A percentile compares a stretch with the other conserved stretches of the same genome.
Evolutionary conservation across 495 filamentous ascomycete species (phyloP).

Genomic region (Wilcoxina mikolae): DNA sequence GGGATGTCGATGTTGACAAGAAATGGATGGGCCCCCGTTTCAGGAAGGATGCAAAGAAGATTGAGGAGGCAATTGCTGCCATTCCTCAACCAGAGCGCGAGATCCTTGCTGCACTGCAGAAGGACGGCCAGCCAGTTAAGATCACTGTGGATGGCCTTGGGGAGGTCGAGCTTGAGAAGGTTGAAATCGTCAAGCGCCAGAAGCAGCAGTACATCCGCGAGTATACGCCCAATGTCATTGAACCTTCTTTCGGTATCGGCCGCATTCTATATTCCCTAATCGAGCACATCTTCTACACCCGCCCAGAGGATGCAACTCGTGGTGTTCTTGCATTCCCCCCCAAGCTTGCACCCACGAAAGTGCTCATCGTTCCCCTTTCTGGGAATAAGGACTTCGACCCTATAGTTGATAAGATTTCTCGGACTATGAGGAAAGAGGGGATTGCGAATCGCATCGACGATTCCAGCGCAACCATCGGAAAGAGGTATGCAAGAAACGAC

Average conservation of each 20-base stretch:
- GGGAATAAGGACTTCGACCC: constrained; percentile 46
- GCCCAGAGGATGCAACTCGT: constrained; percentile 49
- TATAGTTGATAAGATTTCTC: constrained; percentile 39
- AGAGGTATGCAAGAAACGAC: constrained; percentile 58
- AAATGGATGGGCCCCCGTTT: constrained; percentile 52
- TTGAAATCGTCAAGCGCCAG: constrained; percentile 43
- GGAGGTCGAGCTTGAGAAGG: constrained; percentile 42
- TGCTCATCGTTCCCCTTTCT: constrained; percentile 59
- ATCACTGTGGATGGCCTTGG: constrained; percentile 43
- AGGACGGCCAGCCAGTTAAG: constrained; percentile 39
- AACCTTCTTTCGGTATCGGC: constrained; percentile 59
- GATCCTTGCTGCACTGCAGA: constrained; percentile 37
- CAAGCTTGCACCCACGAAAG: constrained; percentile 57
- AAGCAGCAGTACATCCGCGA: constrained; percentile 43
- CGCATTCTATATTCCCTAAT: constrained; percentile 50
- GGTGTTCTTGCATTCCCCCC: constrained; percentile 64
- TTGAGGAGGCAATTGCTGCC: constrained; percentile 43
- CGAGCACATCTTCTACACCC: constrained; percentile 52
- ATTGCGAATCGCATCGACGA: constrained; percentile 54
- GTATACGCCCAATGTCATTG: constrained; percentile 55
- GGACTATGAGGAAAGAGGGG: constrained; percentile 44
- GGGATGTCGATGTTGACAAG: constrained; percentile 46
- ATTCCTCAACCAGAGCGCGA: constrained; percentile 43
- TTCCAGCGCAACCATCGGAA: constrained; percentile 55
- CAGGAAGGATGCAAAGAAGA: constrained; percentile 46